Base-by-base conservation (phyloP, 164 flowering plant genomes). In the Dillenia suffruticosa region DNA sequence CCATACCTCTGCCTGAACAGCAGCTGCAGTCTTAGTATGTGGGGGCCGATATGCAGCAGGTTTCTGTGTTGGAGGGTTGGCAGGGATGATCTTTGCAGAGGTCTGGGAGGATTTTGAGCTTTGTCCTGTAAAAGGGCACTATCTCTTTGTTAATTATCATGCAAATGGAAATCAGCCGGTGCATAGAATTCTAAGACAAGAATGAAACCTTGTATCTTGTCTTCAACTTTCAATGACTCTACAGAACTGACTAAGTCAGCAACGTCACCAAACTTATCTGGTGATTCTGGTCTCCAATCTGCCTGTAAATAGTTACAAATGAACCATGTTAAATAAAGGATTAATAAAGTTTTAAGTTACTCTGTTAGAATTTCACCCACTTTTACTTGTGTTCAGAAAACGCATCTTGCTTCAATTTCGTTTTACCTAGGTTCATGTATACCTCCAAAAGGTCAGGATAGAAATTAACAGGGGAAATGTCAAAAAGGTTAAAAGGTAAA, bases 1-100 rank as follows among this genome's bases (percentile, higher is more conserved):
- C 22, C 22, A 49, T 82, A 94, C 98, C 90, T 90, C 84, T 62
- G 91, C 85, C 70, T 89, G 88, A 72, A 77, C 68, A 13, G 82
- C 79, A 67, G 86, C 97, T 50, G 89, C 86, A 62, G 44, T 63
- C 71, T 86, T 90, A 51, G 97, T 95, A 68, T 89, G 91, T 48
- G 98, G 98, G n/a, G 98, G 96, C 17, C 95, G 94, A 76, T 89
- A 94, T 24, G 97, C 96, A 62, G 97, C 85, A 57, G 98, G 90
- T 79, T 90, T 93, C 67, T 81, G 89, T 5, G 77, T 68, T 54
- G 81, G 71, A 40, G 82, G 74, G 60, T 72, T 81, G 22, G 75
- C 46, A 12, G 78, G 26, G 44, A 63, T 61, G n/a, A 82, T 7
- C 73, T 79, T 87, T 46, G 75, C 44, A n/a, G 81, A 63, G 14